Evolutionary conservation across 352 stramenopile species (phyloP).

Genomic region (Phytophthora hybrid): DNA sequence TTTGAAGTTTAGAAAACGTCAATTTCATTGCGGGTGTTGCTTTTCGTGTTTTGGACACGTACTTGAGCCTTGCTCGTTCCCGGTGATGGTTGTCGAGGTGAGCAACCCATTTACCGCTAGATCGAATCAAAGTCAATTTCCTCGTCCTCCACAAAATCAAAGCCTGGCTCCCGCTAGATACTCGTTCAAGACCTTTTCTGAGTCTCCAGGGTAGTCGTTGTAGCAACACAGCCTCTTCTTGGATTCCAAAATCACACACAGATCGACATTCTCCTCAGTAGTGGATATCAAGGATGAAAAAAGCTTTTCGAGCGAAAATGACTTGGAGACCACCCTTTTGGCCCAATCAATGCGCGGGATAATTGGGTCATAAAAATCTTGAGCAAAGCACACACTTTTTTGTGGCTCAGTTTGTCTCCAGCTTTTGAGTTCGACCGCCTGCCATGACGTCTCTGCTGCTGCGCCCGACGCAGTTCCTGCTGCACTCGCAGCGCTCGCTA

Average conservation of each 20-base stretch:
- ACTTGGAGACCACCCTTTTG: background rate
- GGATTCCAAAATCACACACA: conserved; percentile 14
- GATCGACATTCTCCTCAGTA: background rate
- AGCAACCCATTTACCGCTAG: background rate
- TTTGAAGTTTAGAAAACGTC: no score
- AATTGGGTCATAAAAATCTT: no score
- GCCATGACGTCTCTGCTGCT: conserved; percentile 34
- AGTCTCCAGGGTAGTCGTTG: conserved; percentile 4
- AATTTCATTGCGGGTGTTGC: background rate
- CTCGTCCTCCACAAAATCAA: background rate
- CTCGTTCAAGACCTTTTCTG: conserved; percentile 6
- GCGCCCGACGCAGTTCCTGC: conserved; percentile 30
- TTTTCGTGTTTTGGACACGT: background rate
- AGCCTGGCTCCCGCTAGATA: background rate
- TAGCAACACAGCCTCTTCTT: conserved; percentile 10
- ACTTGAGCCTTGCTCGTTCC: background rate
- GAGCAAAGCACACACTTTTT: background rate
- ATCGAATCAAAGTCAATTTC: background rate
- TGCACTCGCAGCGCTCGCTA: conserved; percentile 24
- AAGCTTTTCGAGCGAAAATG: background rate
- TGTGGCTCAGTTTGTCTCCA: background rate
- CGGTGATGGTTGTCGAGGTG: background rate
- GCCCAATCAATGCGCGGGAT: no score
- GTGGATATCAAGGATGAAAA: background rate
- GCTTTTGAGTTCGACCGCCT: background rate